A percentile compares a stretch with the other conserved stretches of the same genome.
These are phyloP conservation scores for Verticillium nonalfalfae DNA, from an alignment of 2,329 filamentous ascomycete genomes.

Conservation along the genomic window DNA sequence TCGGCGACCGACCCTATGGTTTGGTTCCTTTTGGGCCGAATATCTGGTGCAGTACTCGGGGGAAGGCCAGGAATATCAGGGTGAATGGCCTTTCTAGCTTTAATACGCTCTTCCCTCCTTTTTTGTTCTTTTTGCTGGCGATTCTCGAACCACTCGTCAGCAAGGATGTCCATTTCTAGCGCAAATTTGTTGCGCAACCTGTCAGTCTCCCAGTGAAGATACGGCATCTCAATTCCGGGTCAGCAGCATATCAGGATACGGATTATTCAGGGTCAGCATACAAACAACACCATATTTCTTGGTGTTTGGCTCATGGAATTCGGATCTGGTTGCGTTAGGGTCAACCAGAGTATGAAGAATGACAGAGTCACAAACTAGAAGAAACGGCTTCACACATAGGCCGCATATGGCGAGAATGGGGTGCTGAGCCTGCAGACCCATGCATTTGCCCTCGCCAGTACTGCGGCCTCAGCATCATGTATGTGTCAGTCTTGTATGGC, in stretches of 20 bases:
- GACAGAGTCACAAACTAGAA: constrained; percentile 12
- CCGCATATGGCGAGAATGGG: constrained; percentile 28
- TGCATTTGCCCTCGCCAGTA: constrained; percentile 29
- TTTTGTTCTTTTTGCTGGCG: constrained; percentile 1
- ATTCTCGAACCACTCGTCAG: constrained; percentile 19
- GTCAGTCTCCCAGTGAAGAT: constrained; percentile 34
- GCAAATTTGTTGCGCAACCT: constrained; percentile 15
- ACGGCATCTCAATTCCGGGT: constrained; percentile 26
- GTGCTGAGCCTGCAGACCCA: constrained; percentile 10
- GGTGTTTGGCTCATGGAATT: constrained; percentile 3
- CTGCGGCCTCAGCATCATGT: constrained; percentile 20
- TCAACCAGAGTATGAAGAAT: neutral
- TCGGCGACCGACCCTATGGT: neutral
- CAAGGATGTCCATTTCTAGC: neutral
- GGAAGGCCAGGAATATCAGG: neutral
- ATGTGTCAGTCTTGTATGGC: constrained; percentile 7
- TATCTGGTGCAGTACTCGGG: neutral
- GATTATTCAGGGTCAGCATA: constrained; percentile 4
- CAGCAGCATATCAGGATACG: neutral
- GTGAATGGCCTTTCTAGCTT: neutral
- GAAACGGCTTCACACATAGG: constrained; percentile 24
- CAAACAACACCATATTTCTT: constrained; percentile 22
- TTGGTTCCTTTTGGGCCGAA: neutral
- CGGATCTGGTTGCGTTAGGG: neutral
- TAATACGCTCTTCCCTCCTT: neutral